These are phyloP conservation scores for Cadophora malorum DNA, from an alignment of 2,329 filamentous ascomycete genomes.

Conservation along the genomic window DNA sequence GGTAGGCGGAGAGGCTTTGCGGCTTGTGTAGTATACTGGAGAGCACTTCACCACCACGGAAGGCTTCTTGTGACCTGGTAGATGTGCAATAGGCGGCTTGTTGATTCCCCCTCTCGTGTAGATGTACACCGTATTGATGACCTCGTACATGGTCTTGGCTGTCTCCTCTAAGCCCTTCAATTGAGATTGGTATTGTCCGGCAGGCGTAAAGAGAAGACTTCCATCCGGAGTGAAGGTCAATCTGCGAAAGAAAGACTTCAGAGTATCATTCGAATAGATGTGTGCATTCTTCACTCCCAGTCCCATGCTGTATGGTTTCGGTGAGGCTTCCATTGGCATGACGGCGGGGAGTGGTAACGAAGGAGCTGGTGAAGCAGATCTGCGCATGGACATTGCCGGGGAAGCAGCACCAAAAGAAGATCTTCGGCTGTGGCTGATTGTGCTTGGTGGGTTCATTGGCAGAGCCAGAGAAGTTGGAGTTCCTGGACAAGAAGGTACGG, in stretches of 20 bases:
- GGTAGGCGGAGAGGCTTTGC: slow-evolving; percentile 71
- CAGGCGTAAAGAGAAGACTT: slow-evolving; percentile 90
- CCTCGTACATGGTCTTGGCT: slow-evolving; percentile 79
- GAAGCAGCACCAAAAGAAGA: slow-evolving; percentile 86
- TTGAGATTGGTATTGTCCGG: slow-evolving; percentile 90
- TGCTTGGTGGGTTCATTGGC: slow-evolving; percentile 93
- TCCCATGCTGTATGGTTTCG: slow-evolving; percentile 65
- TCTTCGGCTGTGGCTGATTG: slow-evolving; percentile 88
- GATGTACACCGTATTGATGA: slow-evolving; percentile 97
- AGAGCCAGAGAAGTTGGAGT: slow-evolving; percentile 89
- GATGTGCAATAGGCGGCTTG: slow-evolving; percentile 91
- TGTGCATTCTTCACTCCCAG: slow-evolving; percentile 81
- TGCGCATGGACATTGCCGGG: slow-evolving; percentile 66
- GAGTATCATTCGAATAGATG: slow-evolving; percentile 94
- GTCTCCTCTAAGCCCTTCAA: slow-evolving; percentile 67
- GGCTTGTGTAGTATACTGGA: slow-evolving; percentile 83
- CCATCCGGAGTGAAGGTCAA: slow-evolving; percentile 95
- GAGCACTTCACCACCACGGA: slow-evolving; percentile 96
- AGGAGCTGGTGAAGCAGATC: slow-evolving; percentile 91
- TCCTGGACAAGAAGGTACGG: slow-evolving; percentile 87
- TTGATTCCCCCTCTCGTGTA: slow-evolving; percentile 97
- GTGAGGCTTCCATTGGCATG: slow-evolving; percentile 90
- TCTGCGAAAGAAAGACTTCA: slow-evolving; percentile 95
- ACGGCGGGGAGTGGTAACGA: slow-evolving; percentile 94
- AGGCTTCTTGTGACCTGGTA: slow-evolving; percentile 97